Conservation (phyloP, 2,329 filamentous ascomycete genomes). For the Penicillium sp. region DNA sequence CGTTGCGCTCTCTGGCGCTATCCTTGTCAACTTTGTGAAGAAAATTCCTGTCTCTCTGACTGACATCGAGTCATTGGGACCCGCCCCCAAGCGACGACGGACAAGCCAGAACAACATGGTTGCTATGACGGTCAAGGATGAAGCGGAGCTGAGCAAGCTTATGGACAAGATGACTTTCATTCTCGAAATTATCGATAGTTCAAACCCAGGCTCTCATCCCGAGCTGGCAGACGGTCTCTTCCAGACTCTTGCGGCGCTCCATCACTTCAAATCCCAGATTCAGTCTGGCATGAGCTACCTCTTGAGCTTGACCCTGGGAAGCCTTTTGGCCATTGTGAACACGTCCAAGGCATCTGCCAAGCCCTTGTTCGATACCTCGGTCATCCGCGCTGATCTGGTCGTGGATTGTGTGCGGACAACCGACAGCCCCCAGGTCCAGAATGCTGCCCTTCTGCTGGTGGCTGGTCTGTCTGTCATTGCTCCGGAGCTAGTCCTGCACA, state of each 20-base stretch:
- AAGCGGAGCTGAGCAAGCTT: constrained; percentile 65
- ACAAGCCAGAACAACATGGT: constrained; percentile 72
- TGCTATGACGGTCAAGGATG: constrained; percentile 62
- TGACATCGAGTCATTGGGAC: constrained; percentile 69
- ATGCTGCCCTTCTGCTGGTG: constrained; percentile 83
- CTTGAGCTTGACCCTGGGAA: constrained; percentile 79
- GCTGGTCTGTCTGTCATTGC: constrained; percentile 83
- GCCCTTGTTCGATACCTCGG: constrained; percentile 70
- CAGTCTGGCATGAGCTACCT: constrained; percentile 88
- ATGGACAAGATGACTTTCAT: constrained; percentile 82
- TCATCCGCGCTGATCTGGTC: constrained; percentile 83
- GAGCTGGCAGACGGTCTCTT: constrained; percentile 80
- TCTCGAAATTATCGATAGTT: constrained; percentile 82
- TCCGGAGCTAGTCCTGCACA: constrained; percentile 89
- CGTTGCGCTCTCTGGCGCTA: constrained; percentile 71
- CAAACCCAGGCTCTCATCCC: constrained; percentile 70
- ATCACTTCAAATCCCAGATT: constrained; percentile 77
- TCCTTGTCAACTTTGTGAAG: constrained; percentile 71
- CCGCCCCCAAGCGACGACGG: constrained; percentile 75
- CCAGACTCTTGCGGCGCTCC: constrained; percentile 79
- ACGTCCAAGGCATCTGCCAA: constrained; percentile 58
- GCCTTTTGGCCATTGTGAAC: constrained; percentile 80
- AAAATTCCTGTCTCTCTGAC: constrained; percentile 69
- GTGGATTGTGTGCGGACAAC: constrained; percentile 94
- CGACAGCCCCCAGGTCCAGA: constrained; percentile 89